Conservation (phyloP, 1,284 basidiomycete species). For the Ceratobasidium sp. region DNA sequence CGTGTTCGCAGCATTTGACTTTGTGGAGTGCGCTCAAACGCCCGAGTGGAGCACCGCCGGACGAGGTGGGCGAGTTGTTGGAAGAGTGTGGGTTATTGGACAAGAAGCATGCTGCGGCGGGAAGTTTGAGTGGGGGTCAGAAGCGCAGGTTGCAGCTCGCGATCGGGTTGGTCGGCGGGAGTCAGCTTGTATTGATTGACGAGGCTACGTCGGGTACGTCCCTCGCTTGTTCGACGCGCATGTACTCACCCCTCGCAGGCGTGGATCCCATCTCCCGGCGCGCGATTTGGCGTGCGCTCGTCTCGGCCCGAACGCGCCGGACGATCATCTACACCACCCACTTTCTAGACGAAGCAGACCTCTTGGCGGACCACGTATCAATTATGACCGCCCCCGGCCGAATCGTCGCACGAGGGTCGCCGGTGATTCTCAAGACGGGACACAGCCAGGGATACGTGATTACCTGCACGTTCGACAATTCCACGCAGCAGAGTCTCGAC, state of each 20-base stretch:
- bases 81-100: slow-evolving; percentile 71
- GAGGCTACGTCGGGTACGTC: slow-evolving; percentile 64
- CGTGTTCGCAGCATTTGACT: slow-evolving; percentile 72
- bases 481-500: slow-evolving; percentile 25
- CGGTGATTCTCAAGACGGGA: slow-evolving; percentile 72
- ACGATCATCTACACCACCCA: slow-evolving; percentile 75
- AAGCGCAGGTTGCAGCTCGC: slow-evolving; percentile 83
- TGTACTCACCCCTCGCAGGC: slow-evolving; percentile 49
- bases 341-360: slow-evolving; percentile 81
- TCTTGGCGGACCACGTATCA: slow-evolving; percentile 76
- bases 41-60: slow-evolving; percentile 51
- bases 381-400: slow-evolving; percentile 78
- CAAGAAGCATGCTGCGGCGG: slow-evolving; percentile 71
- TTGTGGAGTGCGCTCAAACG: slow-evolving; percentile 79
- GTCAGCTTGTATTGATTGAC: slow-evolving; percentile 58
- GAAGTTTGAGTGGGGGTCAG: slow-evolving; percentile 76
- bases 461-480: slow-evolving; percentile 56
- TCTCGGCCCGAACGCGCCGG: slow-evolving; percentile 65
- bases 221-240: neutral
- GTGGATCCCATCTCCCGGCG: slow-evolving; percentile 80
- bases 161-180: slow-evolving; percentile 73
- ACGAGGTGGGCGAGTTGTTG: slow-evolving; percentile 68
- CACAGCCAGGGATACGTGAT: slow-evolving; percentile 75
- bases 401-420: slow-evolving; percentile 72
- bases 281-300: slow-evolving; percentile 76